These are phyloP conservation scores for Pythium rhizo-oryzae DNA, from an alignment of 352 stramenopile genomes.

Conservation along the genomic window DNA sequence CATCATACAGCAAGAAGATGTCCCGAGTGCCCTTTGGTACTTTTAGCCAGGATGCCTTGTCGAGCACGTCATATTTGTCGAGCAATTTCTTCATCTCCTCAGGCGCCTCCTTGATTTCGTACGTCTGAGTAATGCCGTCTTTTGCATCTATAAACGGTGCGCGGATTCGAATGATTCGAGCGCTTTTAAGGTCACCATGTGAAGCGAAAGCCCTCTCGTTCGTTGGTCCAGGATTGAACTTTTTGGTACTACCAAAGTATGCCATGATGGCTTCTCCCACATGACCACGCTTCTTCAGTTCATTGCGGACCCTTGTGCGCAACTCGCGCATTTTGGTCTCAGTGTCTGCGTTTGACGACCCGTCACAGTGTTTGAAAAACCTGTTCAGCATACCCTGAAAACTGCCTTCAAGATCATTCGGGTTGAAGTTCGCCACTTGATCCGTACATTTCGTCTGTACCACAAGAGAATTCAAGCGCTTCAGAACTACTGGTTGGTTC, in stretches of 20 bases:
- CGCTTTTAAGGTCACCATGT: constrained; percentile 49
- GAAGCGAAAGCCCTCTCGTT: constrained; percentile 46
- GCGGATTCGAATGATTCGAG: constrained; percentile 50
- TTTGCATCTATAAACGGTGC: constrained; percentile 56
- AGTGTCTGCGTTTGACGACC: constrained; percentile 40
- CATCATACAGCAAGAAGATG: constrained; percentile 69
- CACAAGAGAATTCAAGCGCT: constrained; percentile 53
- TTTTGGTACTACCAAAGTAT: constrained; percentile 59
- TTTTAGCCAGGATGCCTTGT: constrained; percentile 55
- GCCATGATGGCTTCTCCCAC: constrained; percentile 56
- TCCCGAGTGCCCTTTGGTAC: constrained; percentile 54
- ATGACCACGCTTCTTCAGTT: constrained; percentile 58
- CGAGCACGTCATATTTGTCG: constrained; percentile 49
- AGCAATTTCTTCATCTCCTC: constrained; percentile 40
- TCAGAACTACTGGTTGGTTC: constrained; percentile 56
- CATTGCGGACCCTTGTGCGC: constrained; percentile 45
- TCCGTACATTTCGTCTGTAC: constrained; percentile 68
- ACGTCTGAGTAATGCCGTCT: constrained; percentile 45
- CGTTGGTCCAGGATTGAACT: constrained; percentile 48
- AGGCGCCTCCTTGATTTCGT: constrained; percentile 44
- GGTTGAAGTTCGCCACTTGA: constrained; percentile 59
- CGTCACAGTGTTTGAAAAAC: constrained; percentile 53
- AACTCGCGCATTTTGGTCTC: constrained; percentile 46
- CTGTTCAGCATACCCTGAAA: constrained; percentile 71
- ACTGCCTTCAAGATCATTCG: constrained; percentile 66